These are phyloP conservation scores for Gyromitra esculenta DNA, from an alignment of 2,329 filamentous ascomycete genomes.

Conservation along the genomic window DNA sequence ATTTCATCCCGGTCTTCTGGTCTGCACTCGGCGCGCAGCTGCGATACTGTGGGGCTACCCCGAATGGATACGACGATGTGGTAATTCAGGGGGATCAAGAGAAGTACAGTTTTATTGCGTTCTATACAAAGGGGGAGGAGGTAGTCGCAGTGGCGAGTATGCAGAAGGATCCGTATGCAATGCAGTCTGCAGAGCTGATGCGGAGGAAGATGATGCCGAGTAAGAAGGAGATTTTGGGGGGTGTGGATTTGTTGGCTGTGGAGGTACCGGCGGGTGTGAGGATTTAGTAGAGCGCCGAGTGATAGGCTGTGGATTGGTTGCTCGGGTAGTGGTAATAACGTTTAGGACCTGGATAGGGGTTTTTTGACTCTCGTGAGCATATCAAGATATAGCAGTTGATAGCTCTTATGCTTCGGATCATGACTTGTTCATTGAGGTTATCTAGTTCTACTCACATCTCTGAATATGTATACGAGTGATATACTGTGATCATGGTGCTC, in stretches of 20 bases:
- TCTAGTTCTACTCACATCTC: neutral
- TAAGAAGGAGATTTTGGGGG: slow-evolving; percentile 71
- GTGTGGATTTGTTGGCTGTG: slow-evolving; percentile 49
- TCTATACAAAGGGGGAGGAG: slow-evolving; percentile 81
- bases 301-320: neutral
- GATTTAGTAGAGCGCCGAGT: slow-evolving; percentile 25
- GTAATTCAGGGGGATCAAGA: slow-evolving; percentile 80
- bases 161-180: slow-evolving; percentile 87
- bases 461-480: slow-evolving; percentile 8
- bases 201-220: slow-evolving; percentile 79
- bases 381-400: no score
- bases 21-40: slow-evolving; percentile 88
- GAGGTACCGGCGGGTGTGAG: slow-evolving; percentile 47
- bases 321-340: neutral
- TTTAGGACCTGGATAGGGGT: neutral
- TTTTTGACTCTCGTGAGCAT: neutral
- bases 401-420: neutral
- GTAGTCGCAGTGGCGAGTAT: slow-evolving; percentile 86
- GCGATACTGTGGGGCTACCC: slow-evolving; percentile 90
- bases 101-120: slow-evolving; percentile 85
- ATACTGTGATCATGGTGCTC: neutral
- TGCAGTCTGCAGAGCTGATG: slow-evolving; percentile 86
- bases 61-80: slow-evolving; percentile 84
- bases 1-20: slow-evolving; percentile 96
- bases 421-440: neutral